Evolutionary conservation across 805 yeast species (phyloP), one percentile per base, ranked within the genome.

Genomic region (Candida krabiensis): DNA sequence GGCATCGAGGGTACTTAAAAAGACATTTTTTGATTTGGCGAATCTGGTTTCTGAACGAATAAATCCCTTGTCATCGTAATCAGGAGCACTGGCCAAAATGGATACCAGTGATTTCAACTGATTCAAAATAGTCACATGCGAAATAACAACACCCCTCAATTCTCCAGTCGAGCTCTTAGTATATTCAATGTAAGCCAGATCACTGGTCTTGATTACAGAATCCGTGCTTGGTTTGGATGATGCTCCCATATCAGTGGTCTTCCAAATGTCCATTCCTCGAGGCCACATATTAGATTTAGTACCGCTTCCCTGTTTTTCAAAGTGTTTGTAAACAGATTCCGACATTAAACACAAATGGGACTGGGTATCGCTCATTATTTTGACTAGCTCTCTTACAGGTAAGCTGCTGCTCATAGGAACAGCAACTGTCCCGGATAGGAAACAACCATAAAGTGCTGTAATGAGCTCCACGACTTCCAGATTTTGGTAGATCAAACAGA

Each of bases 141-240:
- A 85, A 56, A 93, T 75, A 1, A 95, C 96, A 24, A 93, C 95
- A 13, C 99, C 99, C 41, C 96, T 71, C 24, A 89, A 64, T 47
- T 90, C 95, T 3, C 98, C 98, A 19, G 86, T 77, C 0, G 97
- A 95, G 2, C 95, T 84, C 50, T 90, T 77, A 0, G 93, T 79
- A 55, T 85, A 93, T 63, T 93, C 99, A 11, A 93, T 90, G 54
- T 93, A 93, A 0, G 98, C 96, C 41, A 93, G 66, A 53, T 87
- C 95, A 1, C 90, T 86, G 1, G 80, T 77, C 48, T 83, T 86
- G 30, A 80, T 63, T 0, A 85, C 77, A 1, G 90, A 87, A 2
- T 74, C 72, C 14, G 73, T 81, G 5, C 66, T 70, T 38, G 77
- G 75, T 49, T 75, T 79, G 3, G 80, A 74, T 21, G 78, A 73